Base-by-base conservation (phyloP, 2,329 filamentous ascomycete genomes). In the Colletotrichum camelliae region DNA sequence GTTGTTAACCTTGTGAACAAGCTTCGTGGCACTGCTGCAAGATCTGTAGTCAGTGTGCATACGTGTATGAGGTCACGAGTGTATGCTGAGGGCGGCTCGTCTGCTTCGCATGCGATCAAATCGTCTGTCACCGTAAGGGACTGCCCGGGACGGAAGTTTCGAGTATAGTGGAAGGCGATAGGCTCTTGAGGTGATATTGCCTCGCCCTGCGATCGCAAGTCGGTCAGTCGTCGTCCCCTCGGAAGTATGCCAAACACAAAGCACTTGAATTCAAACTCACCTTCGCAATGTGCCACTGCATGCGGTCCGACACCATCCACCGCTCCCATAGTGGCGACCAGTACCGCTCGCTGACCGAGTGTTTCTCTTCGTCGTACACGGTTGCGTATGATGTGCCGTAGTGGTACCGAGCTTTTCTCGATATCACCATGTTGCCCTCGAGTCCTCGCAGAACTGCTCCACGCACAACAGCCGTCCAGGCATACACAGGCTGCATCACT, bases 281-380 rank as follows among this genome's bases (percentile, higher is more conserved):
- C 89, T 95, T 95, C 77, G 92, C 91, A 81, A 96, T 95, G 83
- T 96, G 94, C 94, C 94, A 96, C 84, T 95, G 93, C 94, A 96
- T 96, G 64, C 94, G 89, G 83, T 96, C 93, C 61, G 90, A 92
- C 8, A 96, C 94, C 94, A 95, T 96, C 94, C 93, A 96, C 65
- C 94, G 85, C 85, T 96, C 94, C 94, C 94, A 95, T 29, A 96
- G 83, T 7, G 93, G 94, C 78, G 92, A 94, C 94, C 94, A 96
- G 81, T 96, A 96, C 67, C 94, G 87, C 82, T 96, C 94, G 58
- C 88, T 90, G 7, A 94, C 91, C 5, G 91, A 91, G 82, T 96
- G 94, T 81, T 93, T 94, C 65, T 90, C 88, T 81, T 94, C 93
- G 78, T 96, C 94, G 82, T 94, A 96, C 0, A 95, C 93, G 0